Evolutionary conservation across 768 basidiomycete species (phyloP).

Genomic region (Podaxis rugospora): DNA sequence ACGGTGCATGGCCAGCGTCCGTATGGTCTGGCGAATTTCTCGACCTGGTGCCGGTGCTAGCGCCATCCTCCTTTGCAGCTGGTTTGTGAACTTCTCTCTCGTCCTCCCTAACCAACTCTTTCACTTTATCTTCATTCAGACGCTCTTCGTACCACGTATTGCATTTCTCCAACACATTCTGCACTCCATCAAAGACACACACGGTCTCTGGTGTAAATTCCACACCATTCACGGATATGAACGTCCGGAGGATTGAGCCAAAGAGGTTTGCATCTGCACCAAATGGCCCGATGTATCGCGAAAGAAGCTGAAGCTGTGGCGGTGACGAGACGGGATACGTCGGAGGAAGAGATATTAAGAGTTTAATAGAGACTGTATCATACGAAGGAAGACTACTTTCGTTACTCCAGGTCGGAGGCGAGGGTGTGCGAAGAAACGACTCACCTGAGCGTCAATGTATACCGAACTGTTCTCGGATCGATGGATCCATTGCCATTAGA

Average conservation of each 20-base stretch:
- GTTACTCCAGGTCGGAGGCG: conserved; percentile 17
- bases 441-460: conserved; percentile 63
- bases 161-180: conserved; percentile 66
- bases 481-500: conserved; percentile 17
- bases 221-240: conserved; percentile 72
- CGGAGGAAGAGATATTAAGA: conserved; percentile 55
- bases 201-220: conserved; percentile 72
- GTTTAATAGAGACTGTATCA: conserved; percentile 44
- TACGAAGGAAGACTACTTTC: conserved; percentile 47
- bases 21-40: conserved; percentile 9
- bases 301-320: conserved; percentile 82
- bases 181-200: conserved; percentile 86
- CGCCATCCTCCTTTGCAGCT: not conserved
- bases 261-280: conserved; percentile 72
- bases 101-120: conserved; percentile 55
- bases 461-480: conserved; percentile 44
- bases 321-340: conserved; percentile 65
- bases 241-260: conserved; percentile 74
- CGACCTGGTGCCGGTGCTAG: not conserved
- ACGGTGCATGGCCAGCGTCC: conserved; percentile 8
- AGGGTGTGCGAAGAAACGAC: conserved; percentile 17
- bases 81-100: conserved; percentile 19
- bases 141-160: conserved; percentile 69
- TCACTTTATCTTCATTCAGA: conserved; percentile 49
- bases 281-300: conserved; percentile 78